Evolutionary conservation across 352 stramenopile species (phyloP).

Genomic region (Phytophthora sojae): DNA sequence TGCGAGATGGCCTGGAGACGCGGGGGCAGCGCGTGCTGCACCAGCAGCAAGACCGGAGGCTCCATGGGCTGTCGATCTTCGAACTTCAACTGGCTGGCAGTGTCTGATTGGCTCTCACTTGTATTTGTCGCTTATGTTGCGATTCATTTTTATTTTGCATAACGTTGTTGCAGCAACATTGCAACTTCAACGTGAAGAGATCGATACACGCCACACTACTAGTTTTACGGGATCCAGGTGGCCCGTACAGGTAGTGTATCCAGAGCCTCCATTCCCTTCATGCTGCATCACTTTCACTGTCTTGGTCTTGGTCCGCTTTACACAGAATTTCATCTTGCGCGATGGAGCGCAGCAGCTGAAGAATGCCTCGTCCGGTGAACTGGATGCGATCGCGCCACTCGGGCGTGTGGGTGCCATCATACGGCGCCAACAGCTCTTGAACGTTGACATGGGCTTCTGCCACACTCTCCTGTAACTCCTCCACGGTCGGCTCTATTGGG

Average conservation of each 20-base stretch:
- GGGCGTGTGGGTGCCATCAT: conserved; percentile 16
- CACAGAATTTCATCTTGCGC: conserved; percentile 8
- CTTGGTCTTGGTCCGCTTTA: not conserved
- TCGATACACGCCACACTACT: too few relatives aligned
- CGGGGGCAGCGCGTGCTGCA: not conserved
- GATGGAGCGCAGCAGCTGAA: conserved; percentile 26
- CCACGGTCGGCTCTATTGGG: not conserved
- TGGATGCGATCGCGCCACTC: conserved; percentile 25
- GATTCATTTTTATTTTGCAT: too few relatives aligned
- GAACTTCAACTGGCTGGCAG: too few relatives aligned
- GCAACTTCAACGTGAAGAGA: too few relatives aligned
- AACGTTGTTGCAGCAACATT: too few relatives aligned
- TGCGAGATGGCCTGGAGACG: too few relatives aligned
- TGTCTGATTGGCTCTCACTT: too few relatives aligned
- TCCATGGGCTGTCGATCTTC: too few relatives aligned
- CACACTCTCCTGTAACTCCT: conserved; percentile 22
- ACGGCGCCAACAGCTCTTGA: conserved; percentile 5
- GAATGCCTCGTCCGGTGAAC: conserved; percentile 10
- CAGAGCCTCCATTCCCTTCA: too few relatives aligned
- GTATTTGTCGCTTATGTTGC: too few relatives aligned
- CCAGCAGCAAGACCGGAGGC: not conserved
- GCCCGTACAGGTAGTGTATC: too few relatives aligned
- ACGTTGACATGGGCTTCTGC: conserved; percentile 15
- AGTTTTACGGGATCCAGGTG: too few relatives aligned
- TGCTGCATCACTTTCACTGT: not conserved